Percentiles rank a stretch among this genome's conserved stretches.
Evolutionary conservation across 768 basidiomycete genomes (phyloP).

Genomic region (Mycena capillaripes): DNA sequence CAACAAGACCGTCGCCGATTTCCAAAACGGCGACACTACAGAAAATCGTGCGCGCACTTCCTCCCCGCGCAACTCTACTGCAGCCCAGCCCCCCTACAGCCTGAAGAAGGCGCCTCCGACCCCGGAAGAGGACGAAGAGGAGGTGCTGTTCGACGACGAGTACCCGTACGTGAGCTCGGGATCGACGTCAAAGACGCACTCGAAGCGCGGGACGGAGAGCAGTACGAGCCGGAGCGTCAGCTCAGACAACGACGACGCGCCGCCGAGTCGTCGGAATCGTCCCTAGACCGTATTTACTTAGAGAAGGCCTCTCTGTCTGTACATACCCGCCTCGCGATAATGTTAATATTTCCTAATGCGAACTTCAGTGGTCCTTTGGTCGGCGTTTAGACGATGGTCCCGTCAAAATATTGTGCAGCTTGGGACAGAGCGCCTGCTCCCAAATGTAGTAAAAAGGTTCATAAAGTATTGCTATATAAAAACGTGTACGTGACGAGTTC

Average conservation of each 20-base stretch:
- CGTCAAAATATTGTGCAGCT: no score
- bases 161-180: slow-evolving; percentile 35
- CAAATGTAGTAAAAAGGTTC: no score
- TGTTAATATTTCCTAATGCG: not conserved
- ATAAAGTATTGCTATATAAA: not conserved
- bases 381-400: no score
- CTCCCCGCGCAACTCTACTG: slow-evolving; percentile 7
- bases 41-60: slow-evolving; percentile 19
- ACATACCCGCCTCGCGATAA: not conserved
- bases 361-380: no score
- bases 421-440: no score
- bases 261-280: not conserved
- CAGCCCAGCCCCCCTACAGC: slow-evolving; percentile 15
- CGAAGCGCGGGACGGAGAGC: slow-evolving; percentile 36
- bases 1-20: slow-evolving; percentile 20
- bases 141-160: slow-evolving; percentile 35
- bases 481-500: slow-evolving; percentile 53
- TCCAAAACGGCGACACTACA: not conserved
- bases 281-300: not conserved
- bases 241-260: slow-evolving; percentile 24
- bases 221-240: slow-evolving; percentile 33
- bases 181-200: slow-evolving; percentile 31
- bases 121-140: slow-evolving; percentile 28
- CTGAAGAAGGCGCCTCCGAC: not conserved
- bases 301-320: not conserved